Conservation (phyloP, 1,284 basidiomycete species). For the Naganishia sp. region DNA sequence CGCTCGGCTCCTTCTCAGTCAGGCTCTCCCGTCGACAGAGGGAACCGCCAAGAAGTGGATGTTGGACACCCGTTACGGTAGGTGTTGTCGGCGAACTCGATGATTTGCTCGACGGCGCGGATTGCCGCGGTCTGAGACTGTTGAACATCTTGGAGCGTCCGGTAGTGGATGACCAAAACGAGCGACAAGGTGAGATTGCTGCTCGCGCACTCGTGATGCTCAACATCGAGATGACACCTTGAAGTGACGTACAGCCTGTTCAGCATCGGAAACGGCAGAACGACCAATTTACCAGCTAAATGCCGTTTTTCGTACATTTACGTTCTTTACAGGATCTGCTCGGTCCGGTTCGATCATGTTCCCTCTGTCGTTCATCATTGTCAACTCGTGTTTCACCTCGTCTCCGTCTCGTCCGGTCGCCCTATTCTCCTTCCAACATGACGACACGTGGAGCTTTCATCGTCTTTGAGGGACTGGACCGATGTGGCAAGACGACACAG, state of each 20-base stretch:
- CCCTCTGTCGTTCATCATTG: background rate
- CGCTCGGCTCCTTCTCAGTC: background rate
- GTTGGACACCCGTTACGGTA: slow-evolving; percentile 4
- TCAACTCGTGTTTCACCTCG: slow-evolving; percentile 6
- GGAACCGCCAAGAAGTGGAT: slow-evolving; percentile 16
- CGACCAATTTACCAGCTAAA: background rate
- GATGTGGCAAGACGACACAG: slow-evolving; percentile 89
- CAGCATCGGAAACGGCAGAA: background rate
- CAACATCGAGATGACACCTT: too few relatives aligned
- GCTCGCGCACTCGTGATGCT: background rate
- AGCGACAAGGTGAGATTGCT: background rate
- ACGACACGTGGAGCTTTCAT: slow-evolving; percentile 69
- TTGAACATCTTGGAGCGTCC: slow-evolving; percentile 1
- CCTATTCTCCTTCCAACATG: background rate
- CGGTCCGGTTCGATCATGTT: slow-evolving; percentile 7
- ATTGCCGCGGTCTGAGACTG: background rate
- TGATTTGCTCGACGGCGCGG: background rate
- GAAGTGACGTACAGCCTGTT: slow-evolving; percentile 4
- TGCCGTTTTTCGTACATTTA: background rate
- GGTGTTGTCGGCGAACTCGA: slow-evolving; percentile 4
- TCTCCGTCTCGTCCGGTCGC: background rate
- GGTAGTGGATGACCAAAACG: background rate
- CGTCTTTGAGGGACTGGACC: slow-evolving; percentile 89
- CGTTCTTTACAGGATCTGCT: background rate
- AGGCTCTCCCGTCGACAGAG: slow-evolving; percentile 15